These are phyloP conservation scores for Fusarium sterilihyphosum DNA, from an alignment of 2,329 filamentous ascomycete species.

Conservation along the genomic window DNA sequence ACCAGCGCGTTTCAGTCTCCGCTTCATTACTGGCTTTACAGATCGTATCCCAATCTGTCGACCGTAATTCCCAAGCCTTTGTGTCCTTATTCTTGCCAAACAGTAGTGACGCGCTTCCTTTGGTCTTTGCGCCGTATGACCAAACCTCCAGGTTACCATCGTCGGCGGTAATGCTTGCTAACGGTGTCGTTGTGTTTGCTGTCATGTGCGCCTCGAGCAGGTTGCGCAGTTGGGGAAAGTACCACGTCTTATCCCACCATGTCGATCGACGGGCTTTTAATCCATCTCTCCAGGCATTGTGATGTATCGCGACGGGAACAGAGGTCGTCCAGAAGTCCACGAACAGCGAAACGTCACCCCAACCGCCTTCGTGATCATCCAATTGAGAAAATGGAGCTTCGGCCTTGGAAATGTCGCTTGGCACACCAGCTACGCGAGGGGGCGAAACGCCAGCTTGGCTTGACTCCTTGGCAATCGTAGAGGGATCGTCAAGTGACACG, in stretches of 20 bases:
- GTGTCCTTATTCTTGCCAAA: conserved; percentile 36
- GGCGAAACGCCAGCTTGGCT: conserved; percentile 35
- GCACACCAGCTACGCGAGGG: conserved; percentile 35
- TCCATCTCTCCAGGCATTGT: conserved; percentile 42
- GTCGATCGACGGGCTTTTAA: conserved; percentile 34
- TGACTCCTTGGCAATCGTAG: conserved; percentile 28
- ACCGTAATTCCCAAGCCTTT: conserved; percentile 28
- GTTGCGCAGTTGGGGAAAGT: conserved; percentile 38
- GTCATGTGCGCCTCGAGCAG: conserved; percentile 30
- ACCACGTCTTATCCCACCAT: conserved; percentile 44
- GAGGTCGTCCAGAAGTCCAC: conserved; percentile 40
- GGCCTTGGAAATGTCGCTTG: conserved; percentile 33
- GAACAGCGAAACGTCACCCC: conserved; percentile 38
- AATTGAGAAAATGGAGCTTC: conserved; percentile 27
- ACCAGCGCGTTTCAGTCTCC: conserved; percentile 27
- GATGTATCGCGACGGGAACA: conserved; percentile 39
- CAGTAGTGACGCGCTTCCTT: conserved; percentile 20
- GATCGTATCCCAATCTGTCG: conserved; percentile 36
- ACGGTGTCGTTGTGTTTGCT: conserved; percentile 21
- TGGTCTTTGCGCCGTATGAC: conserved; percentile 23
- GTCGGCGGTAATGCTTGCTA: conserved; percentile 25
- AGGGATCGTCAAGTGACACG: conserved; percentile 27
- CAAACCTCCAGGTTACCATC: conserved; percentile 21
- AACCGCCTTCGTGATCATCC: neutral
- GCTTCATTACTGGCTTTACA: conserved; percentile 27